phyloP scores from a whole-genome alignment of 2,329 filamentous ascomycete genomes.

The Trichoderma semiorbis region DNA sequence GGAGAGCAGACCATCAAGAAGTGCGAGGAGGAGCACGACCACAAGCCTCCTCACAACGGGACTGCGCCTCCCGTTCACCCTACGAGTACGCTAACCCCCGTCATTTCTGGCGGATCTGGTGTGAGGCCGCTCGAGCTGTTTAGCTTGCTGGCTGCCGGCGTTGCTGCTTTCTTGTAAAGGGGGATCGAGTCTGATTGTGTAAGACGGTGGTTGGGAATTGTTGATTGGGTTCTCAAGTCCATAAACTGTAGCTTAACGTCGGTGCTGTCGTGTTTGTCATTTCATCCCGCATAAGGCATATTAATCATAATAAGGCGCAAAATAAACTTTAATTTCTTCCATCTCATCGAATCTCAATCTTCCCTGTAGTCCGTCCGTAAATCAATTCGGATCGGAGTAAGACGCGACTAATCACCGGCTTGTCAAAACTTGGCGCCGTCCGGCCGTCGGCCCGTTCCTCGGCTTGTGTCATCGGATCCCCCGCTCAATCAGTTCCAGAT shows the following conservation, averaged over 20 bases:
- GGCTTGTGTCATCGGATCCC: not conserved
- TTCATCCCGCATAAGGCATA: not conserved
- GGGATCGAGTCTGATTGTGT: not conserved
- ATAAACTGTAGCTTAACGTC: not conserved
- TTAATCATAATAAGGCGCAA: not conserved
- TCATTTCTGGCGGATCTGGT: conserved; percentile 23
- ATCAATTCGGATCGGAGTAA: not conserved
- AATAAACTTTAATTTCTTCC: not conserved
- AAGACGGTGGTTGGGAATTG: not conserved
- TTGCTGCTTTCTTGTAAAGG: conserved; percentile 26
- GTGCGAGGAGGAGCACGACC: not conserved
- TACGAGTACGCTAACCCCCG: not conserved
- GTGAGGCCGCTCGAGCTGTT: conserved; percentile 22
- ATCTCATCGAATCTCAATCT: not conserved
- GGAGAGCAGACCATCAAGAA: not conserved
- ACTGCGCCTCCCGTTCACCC: conserved; percentile 10
- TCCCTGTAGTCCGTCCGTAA: not conserved
- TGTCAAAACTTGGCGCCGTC: not conserved
- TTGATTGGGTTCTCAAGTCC: not conserved
- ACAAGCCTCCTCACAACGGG: not conserved
- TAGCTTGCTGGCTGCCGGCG: conserved; percentile 26
- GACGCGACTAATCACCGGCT: not conserved
- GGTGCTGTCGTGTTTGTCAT: not conserved
- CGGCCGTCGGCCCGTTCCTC: not conserved
- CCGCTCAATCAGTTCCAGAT: not conserved